These are phyloP conservation scores for Chenopodium berlandieri DNA, from an alignment of 148 eudicot genomes.

Conservation along the genomic window DNA sequence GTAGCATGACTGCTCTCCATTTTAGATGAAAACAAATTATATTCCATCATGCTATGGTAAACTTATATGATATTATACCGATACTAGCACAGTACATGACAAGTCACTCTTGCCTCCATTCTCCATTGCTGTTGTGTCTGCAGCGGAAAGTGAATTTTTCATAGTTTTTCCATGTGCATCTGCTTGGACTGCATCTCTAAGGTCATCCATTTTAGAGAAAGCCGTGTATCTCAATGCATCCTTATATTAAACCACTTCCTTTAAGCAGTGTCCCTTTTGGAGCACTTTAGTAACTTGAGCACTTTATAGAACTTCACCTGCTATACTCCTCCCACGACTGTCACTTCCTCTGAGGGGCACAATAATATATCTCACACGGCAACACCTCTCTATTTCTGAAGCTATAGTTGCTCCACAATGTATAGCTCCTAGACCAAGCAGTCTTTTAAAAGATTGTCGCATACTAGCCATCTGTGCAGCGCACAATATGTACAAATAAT, in stretches of 20 bases:
- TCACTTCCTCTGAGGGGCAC: background rate
- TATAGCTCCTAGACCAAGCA: background rate
- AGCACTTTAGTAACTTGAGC: background rate
- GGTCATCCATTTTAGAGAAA: background rate
- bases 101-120: background rate
- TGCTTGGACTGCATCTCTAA: background rate
- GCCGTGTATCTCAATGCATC: background rate
- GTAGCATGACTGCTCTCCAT: background rate
- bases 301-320: background rate
- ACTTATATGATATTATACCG: background rate
- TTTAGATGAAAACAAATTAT: background rate
- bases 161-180: background rate
- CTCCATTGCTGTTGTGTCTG: background rate
- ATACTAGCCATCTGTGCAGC: conserved; percentile 14
- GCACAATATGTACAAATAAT: background rate
- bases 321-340: background rate
- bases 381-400: background rate
- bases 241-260: background rate
- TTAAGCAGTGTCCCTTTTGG: background rate
- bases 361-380: background rate
- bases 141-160: background rate
- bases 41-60: background rate
- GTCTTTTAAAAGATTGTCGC: background rate
- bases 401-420: background rate
- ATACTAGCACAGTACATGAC: background rate